phyloP scores from a whole-genome alignment of 306 rosid genomes.

The Quercus glauca region DNA sequence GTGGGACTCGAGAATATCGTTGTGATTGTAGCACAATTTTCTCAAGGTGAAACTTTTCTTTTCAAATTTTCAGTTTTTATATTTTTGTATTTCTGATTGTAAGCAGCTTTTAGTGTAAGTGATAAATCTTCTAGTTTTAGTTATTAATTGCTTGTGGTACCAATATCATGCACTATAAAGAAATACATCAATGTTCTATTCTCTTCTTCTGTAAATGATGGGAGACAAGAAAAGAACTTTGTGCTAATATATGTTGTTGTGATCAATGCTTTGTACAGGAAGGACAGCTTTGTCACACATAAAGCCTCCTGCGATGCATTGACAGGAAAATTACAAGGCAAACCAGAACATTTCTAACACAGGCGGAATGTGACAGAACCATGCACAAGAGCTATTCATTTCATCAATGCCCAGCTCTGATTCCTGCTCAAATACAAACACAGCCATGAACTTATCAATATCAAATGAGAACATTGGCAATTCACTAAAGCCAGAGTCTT shows the following conservation, averaged over 20 bases:
- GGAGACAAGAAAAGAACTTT: no score
- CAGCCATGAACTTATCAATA: not conserved
- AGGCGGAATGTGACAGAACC: conserved; percentile 35
- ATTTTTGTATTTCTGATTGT: not conserved
- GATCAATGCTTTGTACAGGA: conserved; percentile 37
- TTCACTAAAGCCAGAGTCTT: conserved; percentile 26
- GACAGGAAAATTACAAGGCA: conserved; percentile 65
- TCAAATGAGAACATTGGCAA: conserved; percentile 15
- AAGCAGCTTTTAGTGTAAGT: not conserved
- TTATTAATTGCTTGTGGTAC: not conserved
- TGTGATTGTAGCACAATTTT: conserved; percentile 90
- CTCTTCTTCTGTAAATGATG: no score
- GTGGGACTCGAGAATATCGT: conserved; percentile 84
- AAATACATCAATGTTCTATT: not conserved
- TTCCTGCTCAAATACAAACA: not conserved
- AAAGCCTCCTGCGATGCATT: conserved; percentile 85
- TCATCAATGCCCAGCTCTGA: conserved; percentile 34
- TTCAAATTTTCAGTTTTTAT: not conserved
- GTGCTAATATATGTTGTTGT: not conserved
- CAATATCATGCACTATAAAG: not conserved
- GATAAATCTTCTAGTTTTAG: not conserved
- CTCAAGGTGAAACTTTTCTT: conserved; percentile 51
- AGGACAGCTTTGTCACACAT: conserved; percentile 83
- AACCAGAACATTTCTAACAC: conserved; percentile 34
- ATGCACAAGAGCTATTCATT: conserved; percentile 46